Base-by-base conservation (phyloP, 2,329 filamentous ascomycete species). In the Pseudocercospora crystallina region DNA sequence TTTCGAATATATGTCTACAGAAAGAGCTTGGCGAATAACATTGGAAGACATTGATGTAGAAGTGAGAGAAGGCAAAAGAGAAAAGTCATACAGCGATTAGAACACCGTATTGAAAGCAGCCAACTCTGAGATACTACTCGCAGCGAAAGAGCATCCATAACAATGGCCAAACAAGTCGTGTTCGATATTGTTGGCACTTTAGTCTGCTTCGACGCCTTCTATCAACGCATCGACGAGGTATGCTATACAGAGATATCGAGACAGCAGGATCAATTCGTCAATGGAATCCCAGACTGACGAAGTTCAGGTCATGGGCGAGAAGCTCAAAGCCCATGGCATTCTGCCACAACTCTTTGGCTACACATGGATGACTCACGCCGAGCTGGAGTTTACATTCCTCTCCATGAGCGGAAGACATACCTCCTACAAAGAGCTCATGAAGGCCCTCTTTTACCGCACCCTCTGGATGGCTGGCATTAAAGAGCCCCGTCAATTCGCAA, bases 361-460 rank as follows among this genome's bases (percentile, higher is more conserved):
- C 58, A 60, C 69, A 3, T 80, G 76, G 77, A 66, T 77, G 53
- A 73, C 74, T 37, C 69, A 67, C 0, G 68, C 73, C 0, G 77
- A 80, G 58, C 69, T 72, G 13, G 76, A 80, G 52, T 80, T 75
- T 57, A 80, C 74, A 0, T 79, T 73, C 51, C 69, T 80, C 1
- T 72, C 68, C 32, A 67, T 78, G 7, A 73, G 72, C 0, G 71
- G 68, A 1, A 65, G 69, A 9, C 78, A 80, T 53, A 64, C 61
- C 1, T 64, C 67, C 7, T 80, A 75, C 63, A 69, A 66, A 20
- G 65, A 71, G 5, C 61, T 79, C 13, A 72, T 79, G 53, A 53
- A 62, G 9, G 65, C 69, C 1, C 60, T 78, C 13, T 80, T 80
- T 65, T 78, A 77, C 61, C 76, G 78, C 47, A 73, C 73, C 8